A percentile compares a stretch with the other conserved stretches of the same genome.
These are phyloP conservation scores for Pichia scutulata DNA, from an alignment of 805 yeast species.

Conservation along the genomic window DNA sequence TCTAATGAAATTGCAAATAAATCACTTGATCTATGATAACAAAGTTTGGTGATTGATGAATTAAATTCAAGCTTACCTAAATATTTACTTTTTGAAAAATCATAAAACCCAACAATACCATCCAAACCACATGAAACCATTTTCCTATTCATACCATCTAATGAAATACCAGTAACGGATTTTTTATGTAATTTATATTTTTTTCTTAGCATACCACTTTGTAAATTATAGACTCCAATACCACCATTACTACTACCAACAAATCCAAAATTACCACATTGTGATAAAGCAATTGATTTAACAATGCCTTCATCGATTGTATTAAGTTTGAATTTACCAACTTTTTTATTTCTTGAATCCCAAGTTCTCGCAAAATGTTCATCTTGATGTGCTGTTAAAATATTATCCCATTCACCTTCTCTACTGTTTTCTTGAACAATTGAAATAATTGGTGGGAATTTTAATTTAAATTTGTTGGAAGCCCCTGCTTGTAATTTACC, in stretches of 20 bases:
- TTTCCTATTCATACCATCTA: constrained; percentile 84
- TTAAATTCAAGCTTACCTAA: constrained; percentile 61
- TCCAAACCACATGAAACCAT: constrained; percentile 87
- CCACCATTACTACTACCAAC: constrained; percentile 86
- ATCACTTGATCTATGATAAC: constrained; percentile 76
- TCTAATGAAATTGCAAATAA: constrained; percentile 80
- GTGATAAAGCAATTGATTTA: constrained; percentile 70
- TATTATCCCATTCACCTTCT: constrained; percentile 89
- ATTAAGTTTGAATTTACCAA: constrained; percentile 63
- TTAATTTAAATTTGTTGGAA: constrained; percentile 46
- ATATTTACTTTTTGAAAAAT: constrained; percentile 64
- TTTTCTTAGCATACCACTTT: constrained; percentile 78
- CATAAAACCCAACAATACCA: constrained; percentile 81
- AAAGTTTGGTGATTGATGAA: constrained; percentile 71
- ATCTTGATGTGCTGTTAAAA: constrained; percentile 81
- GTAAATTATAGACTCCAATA: constrained; percentile 80
- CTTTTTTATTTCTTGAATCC: constrained; percentile 71
- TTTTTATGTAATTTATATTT: constrained; percentile 63
- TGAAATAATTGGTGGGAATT: constrained; percentile 67
- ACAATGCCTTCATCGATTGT: constrained; percentile 77
- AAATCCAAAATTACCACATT: constrained; percentile 91
- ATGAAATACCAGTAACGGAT: constrained; percentile 79
- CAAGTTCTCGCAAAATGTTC: constrained; percentile 84
- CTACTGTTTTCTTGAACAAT: constrained; percentile 69
- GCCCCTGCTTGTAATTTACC: constrained; percentile 51